Evolutionary conservation across 768 basidiomycete species (phyloP).

Genomic region (Saitozyma sp.): DNA sequence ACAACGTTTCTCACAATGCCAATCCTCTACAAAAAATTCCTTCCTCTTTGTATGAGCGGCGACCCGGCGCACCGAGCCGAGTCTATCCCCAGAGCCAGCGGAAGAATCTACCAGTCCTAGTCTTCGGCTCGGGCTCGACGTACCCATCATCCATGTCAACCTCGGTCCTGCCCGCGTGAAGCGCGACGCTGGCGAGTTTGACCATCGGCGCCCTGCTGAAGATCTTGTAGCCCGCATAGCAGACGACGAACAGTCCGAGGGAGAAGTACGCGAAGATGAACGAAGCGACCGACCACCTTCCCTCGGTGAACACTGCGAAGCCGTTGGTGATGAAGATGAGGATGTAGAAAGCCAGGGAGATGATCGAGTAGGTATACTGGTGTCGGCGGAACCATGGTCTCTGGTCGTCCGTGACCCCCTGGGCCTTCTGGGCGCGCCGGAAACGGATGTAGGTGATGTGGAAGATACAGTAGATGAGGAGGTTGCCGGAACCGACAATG

Average conservation of each 20-base stretch:
- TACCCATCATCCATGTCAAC: no score
- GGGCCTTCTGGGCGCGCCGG: constrained; percentile 7
- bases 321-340: background rate
- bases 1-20: no score
- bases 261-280: background rate
- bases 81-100: no score
- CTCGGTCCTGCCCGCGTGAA: no score
- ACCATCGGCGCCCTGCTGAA: background rate
- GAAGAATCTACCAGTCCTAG: no score
- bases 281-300: background rate
- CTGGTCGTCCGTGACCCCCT: constrained; percentile 3
- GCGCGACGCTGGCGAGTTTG: no score
- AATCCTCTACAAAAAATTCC: no score
- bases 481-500: background rate
- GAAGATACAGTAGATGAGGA: constrained; percentile 18
- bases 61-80: no score
- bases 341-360: background rate
- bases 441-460: constrained; percentile 12
- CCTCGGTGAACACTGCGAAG: background rate
- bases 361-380: constrained; percentile 1
- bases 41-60: no score
- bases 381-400: constrained; percentile 9
- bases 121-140: no score
- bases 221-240: background rate
- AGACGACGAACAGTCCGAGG: background rate